Percentiles rank a stretch among this genome's conserved stretches.
Evolutionary conservation across 306 rosid species (phyloP).

Genomic region (Ammopiptanthus mongolicus): DNA sequence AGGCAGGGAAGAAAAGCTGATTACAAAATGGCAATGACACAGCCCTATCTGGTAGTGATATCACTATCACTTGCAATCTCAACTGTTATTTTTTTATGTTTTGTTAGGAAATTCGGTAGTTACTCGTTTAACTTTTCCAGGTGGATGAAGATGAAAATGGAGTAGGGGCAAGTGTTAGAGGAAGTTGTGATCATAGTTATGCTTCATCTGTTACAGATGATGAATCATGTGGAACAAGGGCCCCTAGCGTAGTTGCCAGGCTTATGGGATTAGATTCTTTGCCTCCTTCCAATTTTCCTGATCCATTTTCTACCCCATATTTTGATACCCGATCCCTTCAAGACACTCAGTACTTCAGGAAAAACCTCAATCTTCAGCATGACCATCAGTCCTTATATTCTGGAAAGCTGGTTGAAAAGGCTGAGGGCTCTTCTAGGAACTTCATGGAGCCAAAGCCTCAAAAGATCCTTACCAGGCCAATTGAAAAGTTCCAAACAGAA

Average conservation of each 20-base stretch:
- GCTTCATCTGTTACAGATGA: slow-evolving; percentile 92
- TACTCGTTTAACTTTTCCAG: slow-evolving; percentile 32
- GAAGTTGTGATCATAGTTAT: slow-evolving; percentile 69
- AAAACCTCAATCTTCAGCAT: slow-evolving; percentile 39
- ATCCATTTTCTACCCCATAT: slow-evolving; percentile 56
- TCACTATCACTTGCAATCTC: slow-evolving; percentile 6
- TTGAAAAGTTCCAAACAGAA: slow-evolving; percentile 93
- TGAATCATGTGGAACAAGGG: slow-evolving; percentile 60
- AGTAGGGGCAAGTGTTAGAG: slow-evolving; percentile 41
- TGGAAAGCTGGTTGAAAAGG: slow-evolving; percentile 48
- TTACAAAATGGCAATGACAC: slow-evolving; percentile 44
- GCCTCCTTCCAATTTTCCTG: slow-evolving; percentile 61
- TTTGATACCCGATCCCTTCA: slow-evolving; percentile 71
- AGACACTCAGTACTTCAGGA: slow-evolving; percentile 46
- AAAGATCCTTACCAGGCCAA: slow-evolving; percentile 51
- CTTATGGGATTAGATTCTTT: slow-evolving; percentile 93
- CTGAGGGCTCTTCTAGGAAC: slow-evolving; percentile 42
- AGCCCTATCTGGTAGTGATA: slow-evolving; percentile 41
- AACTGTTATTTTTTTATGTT: neutral
- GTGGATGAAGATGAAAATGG: slow-evolving; percentile 58
- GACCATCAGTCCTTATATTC: slow-evolving; percentile 52
- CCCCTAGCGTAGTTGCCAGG: slow-evolving; percentile 83
- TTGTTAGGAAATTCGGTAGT: slow-evolving; percentile 1
- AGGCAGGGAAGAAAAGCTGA: slow-evolving; percentile 49
- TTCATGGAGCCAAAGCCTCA: slow-evolving; percentile 51